A percentile compares a stretch with the other conserved stretches of the same genome.
Conservation (phyloP, 495 filamentous ascomycete species). For the Hypoxylon crocopeplum region DNA sequence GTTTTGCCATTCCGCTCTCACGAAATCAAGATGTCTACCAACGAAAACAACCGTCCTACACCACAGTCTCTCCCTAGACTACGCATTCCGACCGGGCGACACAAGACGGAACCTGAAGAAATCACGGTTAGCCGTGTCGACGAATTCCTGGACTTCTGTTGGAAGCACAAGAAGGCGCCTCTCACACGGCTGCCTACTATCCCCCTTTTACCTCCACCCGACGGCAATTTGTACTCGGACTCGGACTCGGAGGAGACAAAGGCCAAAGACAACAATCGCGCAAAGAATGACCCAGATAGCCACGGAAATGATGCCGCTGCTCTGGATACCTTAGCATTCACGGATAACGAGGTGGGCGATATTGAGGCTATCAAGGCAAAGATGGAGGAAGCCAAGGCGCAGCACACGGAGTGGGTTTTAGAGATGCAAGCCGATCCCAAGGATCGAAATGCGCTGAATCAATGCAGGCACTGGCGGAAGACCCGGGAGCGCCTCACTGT, state of each 20-base stretch:
- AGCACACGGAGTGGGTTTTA: constrained; percentile 1
- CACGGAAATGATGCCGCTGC: not conserved
- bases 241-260: not conserved
- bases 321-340: constrained; percentile 19
- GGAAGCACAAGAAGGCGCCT: constrained; percentile 11
- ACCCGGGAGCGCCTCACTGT: constrained; percentile 5
- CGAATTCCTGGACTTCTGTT: constrained; percentile 11
- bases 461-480: constrained; percentile 3
- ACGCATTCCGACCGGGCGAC: not conserved
- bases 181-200: constrained; percentile 7
- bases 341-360: constrained; percentile 8
- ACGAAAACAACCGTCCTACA: constrained; percentile 9
- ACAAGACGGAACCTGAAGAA: constrained; percentile 13
- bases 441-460: not conserved
- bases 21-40: constrained; percentile 8
- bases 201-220: not conserved
- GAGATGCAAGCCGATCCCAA: constrained; percentile 1
- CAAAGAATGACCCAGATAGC: not conserved
- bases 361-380: not conserved
- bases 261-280: too few species aligned
- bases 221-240: not conserved
- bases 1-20: too few species aligned
- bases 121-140: constrained; percentile 10
- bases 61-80: constrained; percentile 20
- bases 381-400: not conserved